phyloP scores from a whole-genome alignment of 352 stramenopile species.

The Peronospora farinosa region DNA sequence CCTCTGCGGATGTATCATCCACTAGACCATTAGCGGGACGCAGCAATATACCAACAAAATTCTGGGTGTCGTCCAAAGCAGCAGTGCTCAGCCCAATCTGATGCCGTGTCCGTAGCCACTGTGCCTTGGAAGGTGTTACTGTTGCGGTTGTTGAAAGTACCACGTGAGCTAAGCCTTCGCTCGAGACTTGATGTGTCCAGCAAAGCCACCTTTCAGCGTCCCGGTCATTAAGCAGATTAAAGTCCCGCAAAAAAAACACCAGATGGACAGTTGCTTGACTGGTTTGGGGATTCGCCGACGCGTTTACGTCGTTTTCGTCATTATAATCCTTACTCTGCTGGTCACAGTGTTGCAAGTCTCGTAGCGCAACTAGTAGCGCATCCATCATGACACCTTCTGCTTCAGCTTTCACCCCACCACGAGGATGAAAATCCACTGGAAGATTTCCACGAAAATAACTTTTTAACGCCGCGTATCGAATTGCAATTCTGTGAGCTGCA shows the following conservation, averaged over 20 bases:
- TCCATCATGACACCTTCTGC: conserved; percentile 26
- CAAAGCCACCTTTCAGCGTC: conserved; percentile 34
- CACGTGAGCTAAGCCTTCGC: conserved; percentile 44
- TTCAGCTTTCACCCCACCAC: conserved; percentile 9
- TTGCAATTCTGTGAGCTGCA: conserved; percentile 26
- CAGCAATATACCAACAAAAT: conserved; percentile 62
- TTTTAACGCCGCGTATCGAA: conserved; percentile 41
- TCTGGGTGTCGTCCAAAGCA: conserved; percentile 9
- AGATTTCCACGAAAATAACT: conserved; percentile 36
- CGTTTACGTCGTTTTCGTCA: neutral
- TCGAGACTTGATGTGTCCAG: conserved; percentile 51
- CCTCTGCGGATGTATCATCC: conserved; percentile 34
- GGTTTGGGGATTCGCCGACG: neutral
- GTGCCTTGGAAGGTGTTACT: conserved; percentile 44
- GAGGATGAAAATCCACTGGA: conserved; percentile 35
- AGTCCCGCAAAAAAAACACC: conserved; percentile 56
- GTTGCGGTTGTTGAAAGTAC: conserved; percentile 37
- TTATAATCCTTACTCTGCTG: neutral
- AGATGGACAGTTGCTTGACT: conserved; percentile 7
- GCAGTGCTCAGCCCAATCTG: conserved; percentile 7
- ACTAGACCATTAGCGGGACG: conserved; percentile 43
- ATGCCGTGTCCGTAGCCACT: conserved; percentile 34
- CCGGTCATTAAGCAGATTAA: conserved; percentile 37
- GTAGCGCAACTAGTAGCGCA: conserved; percentile 18
- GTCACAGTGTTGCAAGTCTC: conserved; percentile 13